Conservation (phyloP, 2,329 filamentous ascomycete genomes). For the Pseudogymnoascus sp. region DNA sequence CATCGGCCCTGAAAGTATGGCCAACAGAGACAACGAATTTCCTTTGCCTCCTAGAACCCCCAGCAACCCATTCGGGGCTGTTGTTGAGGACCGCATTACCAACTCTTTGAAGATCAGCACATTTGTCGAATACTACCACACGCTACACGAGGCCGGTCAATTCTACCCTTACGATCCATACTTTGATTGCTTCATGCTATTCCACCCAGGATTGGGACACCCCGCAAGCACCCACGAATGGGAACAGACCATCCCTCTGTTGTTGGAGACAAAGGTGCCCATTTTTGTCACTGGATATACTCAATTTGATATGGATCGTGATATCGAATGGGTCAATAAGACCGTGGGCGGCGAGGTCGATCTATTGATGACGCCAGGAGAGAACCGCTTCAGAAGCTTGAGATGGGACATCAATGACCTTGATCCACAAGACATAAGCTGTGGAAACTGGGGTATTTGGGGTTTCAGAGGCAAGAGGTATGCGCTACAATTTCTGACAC, state of each 20-base stretch:
- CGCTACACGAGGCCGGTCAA: constrained; percentile 79
- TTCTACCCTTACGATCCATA: constrained; percentile 97
- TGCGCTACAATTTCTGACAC: constrained; percentile 21
- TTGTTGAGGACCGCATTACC: constrained; percentile 85
- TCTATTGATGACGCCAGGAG: constrained; percentile 79
- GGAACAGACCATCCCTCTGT: constrained; percentile 78
- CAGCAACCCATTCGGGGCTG: constrained; percentile 82
- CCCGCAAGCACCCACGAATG: constrained; percentile 90
- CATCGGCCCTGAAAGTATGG: constrained; percentile 93
- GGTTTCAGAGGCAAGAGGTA: constrained; percentile 95
- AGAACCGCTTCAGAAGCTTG: constrained; percentile 89
- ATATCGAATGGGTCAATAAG: constrained; percentile 82
- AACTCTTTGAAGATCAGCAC: constrained; percentile 93
- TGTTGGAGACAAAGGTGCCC: constrained; percentile 91
- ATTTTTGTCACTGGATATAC: constrained; percentile 95
- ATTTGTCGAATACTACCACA: constrained; percentile 97
- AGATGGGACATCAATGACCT: constrained; percentile 96
- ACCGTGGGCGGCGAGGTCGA: constrained; percentile 87
- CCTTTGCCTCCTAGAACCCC: constrained; percentile 80
- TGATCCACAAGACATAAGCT: constrained; percentile 87
- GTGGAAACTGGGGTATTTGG: constrained; percentile 96
- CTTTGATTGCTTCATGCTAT: constrained; percentile 94
- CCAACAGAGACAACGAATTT: constrained; percentile 86
- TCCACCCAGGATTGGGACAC: constrained; percentile 93
- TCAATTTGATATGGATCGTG: constrained; percentile 86